Conservation (phyloP, 1,284 basidiomycete genomes). For the Leccinum fallax region DNA sequence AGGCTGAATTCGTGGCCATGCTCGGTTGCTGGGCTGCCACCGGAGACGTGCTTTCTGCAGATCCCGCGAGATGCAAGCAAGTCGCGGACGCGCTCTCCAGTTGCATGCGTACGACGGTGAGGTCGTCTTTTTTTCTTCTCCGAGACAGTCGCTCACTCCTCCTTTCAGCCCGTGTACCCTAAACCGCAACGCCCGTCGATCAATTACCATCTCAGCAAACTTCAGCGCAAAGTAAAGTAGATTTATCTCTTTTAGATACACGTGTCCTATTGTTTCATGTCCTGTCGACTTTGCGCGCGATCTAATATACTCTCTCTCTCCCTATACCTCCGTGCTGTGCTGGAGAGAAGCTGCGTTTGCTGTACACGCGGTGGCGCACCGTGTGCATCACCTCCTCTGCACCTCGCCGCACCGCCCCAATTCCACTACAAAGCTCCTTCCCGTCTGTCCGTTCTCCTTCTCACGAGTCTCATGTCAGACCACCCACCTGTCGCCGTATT, state of each 20-base stretch:
- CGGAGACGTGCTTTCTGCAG: conserved; percentile 65
- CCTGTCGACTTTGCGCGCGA: background rate
- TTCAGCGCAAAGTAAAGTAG: conserved; percentile 73
- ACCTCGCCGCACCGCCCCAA: background rate
- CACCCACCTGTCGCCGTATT: conserved; percentile 53
- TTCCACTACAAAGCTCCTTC: conserved; percentile 25
- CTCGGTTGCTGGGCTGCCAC: conserved; percentile 92
- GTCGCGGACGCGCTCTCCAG: conserved; percentile 71
- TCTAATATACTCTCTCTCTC: background rate
- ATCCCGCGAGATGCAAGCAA: conserved; percentile 56
- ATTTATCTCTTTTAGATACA: conserved; percentile 16
- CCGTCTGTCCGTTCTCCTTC: conserved; percentile 8
- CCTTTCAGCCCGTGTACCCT: conserved; percentile 57
- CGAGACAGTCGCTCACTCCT: background rate
- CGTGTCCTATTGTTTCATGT: background rate
- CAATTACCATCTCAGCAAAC: conserved; percentile 82
- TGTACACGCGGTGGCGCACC: conserved; percentile 17
- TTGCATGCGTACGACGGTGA: conserved; percentile 87
- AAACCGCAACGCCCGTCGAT: conserved; percentile 72
- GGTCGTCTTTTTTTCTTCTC: conserved; percentile 29
- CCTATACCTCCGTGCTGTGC: background rate
- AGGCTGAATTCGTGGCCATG: conserved; percentile 76
- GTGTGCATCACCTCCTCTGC: background rate
- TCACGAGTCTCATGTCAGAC: conserved; percentile 33
- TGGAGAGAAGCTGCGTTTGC: conserved; percentile 2